phyloP scores from a whole-genome alignment of 768 basidiomycete species.

The Glaciozyma martinii region DNA sequence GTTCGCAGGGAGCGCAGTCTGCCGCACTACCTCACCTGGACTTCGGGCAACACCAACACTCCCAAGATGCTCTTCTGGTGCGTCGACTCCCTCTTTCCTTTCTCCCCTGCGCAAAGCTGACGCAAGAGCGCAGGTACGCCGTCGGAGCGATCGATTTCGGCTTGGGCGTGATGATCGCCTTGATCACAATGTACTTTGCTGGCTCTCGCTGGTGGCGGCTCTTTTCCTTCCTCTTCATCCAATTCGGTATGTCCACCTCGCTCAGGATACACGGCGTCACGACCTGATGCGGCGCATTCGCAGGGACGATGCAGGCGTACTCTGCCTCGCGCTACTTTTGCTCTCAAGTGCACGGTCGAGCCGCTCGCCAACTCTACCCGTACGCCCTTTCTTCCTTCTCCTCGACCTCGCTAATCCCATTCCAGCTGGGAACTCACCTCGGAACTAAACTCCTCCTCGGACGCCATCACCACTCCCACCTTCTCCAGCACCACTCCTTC shows the following conservation, averaged over 20 bases:
- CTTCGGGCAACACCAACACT: constrained; percentile 5
- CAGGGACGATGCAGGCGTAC: constrained; percentile 6
- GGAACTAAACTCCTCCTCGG: not conserved
- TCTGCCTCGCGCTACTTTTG: constrained; percentile 9
- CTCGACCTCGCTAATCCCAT: not conserved
- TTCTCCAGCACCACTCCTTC: not conserved
- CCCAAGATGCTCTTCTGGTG: constrained; percentile 6
- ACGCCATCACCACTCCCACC: not conserved
- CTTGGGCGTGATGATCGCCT: not conserved
- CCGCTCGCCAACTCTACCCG: constrained; percentile 6
- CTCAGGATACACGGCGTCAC: too few relatives aligned
- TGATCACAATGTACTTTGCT: not conserved
- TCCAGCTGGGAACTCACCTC: not conserved
- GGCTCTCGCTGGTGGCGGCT: constrained; percentile 1
- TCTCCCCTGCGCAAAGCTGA: not conserved
- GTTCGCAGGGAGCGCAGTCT: not conserved
- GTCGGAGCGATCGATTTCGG: not conserved
- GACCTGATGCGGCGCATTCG: not conserved
- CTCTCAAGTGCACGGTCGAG: constrained; percentile 3
- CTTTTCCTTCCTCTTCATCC: constrained; percentile 2
- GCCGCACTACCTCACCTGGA: constrained; percentile 8
- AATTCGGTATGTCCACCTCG: not conserved
- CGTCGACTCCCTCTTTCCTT: not conserved
- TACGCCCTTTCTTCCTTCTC: not conserved
- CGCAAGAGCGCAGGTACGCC: not conserved